Evolutionary conservation across 2,329 filamentous ascomycete genomes (phyloP), one percentile per base, ranked within the genome.

Genomic region (Tolypocladium guangdongense): DNA sequence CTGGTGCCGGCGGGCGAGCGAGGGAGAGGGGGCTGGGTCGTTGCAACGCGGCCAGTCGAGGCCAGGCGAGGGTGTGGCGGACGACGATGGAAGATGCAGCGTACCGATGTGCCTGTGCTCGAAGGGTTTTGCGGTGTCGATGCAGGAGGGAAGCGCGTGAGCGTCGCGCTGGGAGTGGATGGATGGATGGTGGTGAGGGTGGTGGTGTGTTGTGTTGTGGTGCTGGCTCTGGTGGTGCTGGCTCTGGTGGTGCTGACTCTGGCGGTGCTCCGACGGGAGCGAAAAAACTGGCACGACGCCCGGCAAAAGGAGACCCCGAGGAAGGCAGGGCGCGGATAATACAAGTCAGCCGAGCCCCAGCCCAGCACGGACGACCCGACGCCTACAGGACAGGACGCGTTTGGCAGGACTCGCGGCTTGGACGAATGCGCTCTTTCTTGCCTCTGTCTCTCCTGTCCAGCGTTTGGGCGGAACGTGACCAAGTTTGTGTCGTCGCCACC

Each of bases 151-250:
- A 39, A 50, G 53, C 57, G 57, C 53, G 57, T 53, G 50, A 57
- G 50, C 35, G 51, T 58, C 57, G 57, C 57, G 57, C 50, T 53
- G 54, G 46, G 36, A 46, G 48, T 33, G 22, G 39, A 52, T 50
- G 53, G 46, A 53, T 46, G 52, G 18, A 20, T 14, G 20, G 39
- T 43, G 47, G 53, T 35, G 47, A 48, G 53, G 46, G 49, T 49
- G 52, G 51, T 20, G 49, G 24, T 6, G 49, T n/a, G n/a, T n/a
- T n/a, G n/a, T n/a, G n/a, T 27, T 3, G 27, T 27, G 27, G 27
- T 27, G 27, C 6, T 3, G 27, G 6, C 27, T 27, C 27, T 27
- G 27, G 27, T 27, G 27, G 27, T 27, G 27, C 6, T 3, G 27
- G 6, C 27, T 27, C 27, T 6, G 6, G 50, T n/a, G 50, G 47